Percentiles rank a stretch among this genome's conserved stretches.
Evolutionary conservation across 2,329 filamentous ascomycete genomes (phyloP).

Genomic region (Mycosphaerella sp.): DNA sequence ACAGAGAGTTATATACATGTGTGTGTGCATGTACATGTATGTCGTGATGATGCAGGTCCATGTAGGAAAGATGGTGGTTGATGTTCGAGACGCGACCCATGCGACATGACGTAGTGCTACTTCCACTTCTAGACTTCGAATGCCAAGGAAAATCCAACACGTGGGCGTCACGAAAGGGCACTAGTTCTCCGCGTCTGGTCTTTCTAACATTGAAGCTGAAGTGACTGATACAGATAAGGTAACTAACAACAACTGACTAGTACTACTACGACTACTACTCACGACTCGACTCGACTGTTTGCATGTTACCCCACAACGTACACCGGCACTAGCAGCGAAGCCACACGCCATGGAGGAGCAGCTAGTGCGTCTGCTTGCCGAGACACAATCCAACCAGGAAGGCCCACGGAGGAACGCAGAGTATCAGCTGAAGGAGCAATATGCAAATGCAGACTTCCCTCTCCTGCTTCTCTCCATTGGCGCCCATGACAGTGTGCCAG

Average conservation of each 20-base stretch:
- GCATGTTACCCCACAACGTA: conserved; percentile 16
- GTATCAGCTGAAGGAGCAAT: conserved; percentile 67
- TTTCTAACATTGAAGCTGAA: no score
- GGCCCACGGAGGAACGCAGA: conserved; percentile 80
- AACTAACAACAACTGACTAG: no score
- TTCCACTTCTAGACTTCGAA: no score
- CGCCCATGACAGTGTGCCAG: conserved; percentile 64
- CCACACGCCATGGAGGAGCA: conserved; percentile 72
- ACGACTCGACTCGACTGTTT: no score
- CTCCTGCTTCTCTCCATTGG: conserved; percentile 74
- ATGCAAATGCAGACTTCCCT: conserved; percentile 65
- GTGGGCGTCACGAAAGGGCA: not conserved
- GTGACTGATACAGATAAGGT: no score
- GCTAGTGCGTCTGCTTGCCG: conserved; percentile 78
- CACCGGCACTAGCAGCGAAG: conserved; percentile 18
- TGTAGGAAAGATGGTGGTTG: not conserved
- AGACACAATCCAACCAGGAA: conserved; percentile 74
- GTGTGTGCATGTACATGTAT: no score
- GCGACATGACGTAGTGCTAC: no score
- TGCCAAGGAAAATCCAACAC: not conserved
- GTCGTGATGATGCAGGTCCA: not conserved
- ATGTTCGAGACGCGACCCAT: not conserved
- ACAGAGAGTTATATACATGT: not conserved
- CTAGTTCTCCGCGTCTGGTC: no score
- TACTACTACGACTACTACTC: no score